Evolutionary conservation across 495 filamentous ascomycete species (phyloP).

Genomic region (Xylaria grammica): DNA sequence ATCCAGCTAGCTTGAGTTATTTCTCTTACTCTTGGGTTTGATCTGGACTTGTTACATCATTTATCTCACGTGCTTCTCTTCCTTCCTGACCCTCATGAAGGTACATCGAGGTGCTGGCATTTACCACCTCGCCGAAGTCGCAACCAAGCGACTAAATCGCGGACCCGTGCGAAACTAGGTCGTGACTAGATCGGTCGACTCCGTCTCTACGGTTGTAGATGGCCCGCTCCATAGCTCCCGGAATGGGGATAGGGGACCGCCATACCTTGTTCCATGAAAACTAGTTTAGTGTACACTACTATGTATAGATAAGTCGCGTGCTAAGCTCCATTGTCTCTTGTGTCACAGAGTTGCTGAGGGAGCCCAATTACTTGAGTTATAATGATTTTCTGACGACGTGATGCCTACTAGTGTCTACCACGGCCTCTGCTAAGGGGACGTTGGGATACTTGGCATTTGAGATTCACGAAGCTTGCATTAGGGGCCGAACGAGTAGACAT

Average conservation of each 20-base stretch:
- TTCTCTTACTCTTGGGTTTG: no score
- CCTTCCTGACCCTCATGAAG: not conserved
- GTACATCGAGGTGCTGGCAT: not conserved
- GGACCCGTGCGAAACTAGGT: conserved; percentile 7
- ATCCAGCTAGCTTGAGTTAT: no score
- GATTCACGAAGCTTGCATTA: not conserved
- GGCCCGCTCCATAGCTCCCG: conserved; percentile 18
- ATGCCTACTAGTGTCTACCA: conserved; percentile 2
- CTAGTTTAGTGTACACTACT: conserved; percentile 11
- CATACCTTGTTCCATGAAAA: not conserved
- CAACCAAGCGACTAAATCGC: not conserved
- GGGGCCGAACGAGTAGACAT: not conserved
- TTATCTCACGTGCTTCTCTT: not conserved
- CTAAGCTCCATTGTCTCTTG: not conserved
- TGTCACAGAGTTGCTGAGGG: not conserved
- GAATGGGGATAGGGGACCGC: conserved; percentile 16
- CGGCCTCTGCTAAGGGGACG: not conserved
- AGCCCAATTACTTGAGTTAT: not conserved
- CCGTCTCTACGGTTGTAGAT: conserved; percentile 1
- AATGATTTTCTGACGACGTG: not conserved
- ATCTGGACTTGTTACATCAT: no score
- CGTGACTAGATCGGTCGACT: conserved; percentile 4
- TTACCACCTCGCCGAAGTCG: not conserved
- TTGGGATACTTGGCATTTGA: not conserved
- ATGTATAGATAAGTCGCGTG: conserved; percentile 5